A percentile compares a stretch with the other conserved stretches of the same genome.
Conservation (phyloP, 176 grass and related monocot genomes). For the Carex scoparia region DNA sequence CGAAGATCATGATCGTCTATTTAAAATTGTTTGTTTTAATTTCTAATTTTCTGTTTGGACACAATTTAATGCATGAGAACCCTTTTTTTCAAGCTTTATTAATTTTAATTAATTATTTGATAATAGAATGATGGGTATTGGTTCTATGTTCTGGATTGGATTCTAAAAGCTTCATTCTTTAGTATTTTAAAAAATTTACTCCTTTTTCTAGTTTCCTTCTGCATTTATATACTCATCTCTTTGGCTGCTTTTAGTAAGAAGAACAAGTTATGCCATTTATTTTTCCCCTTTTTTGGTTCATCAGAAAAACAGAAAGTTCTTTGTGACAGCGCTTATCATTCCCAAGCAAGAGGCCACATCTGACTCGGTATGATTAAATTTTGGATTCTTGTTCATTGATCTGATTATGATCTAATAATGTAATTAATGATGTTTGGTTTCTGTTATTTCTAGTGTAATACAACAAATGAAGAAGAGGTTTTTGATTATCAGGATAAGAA, state of each 20-base stretch:
- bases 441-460: conserved; percentile 33
- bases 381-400: background rate
- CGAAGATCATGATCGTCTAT: background rate
- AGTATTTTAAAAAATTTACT: background rate
- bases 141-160: background rate
- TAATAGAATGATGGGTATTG: background rate
- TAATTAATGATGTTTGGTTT: conserved; percentile 13
- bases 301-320: conserved; percentile 63
- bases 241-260: background rate
- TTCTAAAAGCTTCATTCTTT: background rate
- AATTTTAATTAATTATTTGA: background rate
- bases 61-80: no score
- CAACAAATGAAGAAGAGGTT: conserved; percentile 64
- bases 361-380: conserved; percentile 34
- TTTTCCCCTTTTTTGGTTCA: conserved; percentile 13
- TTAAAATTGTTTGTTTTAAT: background rate
- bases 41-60: background rate
- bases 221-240: background rate
- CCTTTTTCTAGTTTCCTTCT: background rate
- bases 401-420: background rate
- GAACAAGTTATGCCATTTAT: conserved; percentile 1
- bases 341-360: conserved; percentile 50
- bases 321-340: conserved; percentile 47
- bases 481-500: conserved; percentile 58
- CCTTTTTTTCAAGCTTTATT: background rate